Evolutionary conservation across 2,329 filamentous ascomycete species (phyloP), one percentile per base, ranked within the genome.

Genomic region (Diaporthe nobilis): DNA sequence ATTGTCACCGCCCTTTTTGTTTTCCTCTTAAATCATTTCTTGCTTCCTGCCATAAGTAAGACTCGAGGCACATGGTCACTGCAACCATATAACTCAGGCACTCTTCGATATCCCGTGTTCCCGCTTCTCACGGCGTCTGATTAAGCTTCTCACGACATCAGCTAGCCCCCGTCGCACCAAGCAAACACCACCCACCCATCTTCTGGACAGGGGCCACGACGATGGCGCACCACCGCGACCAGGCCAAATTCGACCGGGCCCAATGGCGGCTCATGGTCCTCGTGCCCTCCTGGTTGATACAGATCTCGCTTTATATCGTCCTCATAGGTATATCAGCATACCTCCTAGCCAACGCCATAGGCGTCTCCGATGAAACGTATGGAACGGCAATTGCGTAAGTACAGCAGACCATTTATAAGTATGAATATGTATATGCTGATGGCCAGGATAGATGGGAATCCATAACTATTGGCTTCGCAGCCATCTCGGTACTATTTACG

Each of bases 301-400:
- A 91, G 80, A 80, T 88, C 5, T 78, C 81, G 4, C 81, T 90
- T 25, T 81, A 89, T 58, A 79, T 88, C 68, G 80, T 84, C 53
- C 81, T 90, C 75, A 85, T 89, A 80, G 89, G 87, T 20, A 81
- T 91, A 10, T 91, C 91, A 78, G 84, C 88, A 39, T 90, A 87
- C 82, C 86, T 89, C 17, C 83, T 92, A 10, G 87, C 86, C 39
- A 83, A 86, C 61, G 89, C 88, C 0, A 79, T 87, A 39, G 82
- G 83, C 28, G 82, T 85, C 13, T 87, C 85, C 78, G 80, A 85
- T n/a, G 85, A 86, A 4, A 79, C 85, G 49, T 79, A 86, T 42
- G 81, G 82, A 37, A 82, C 75, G n/a, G 75, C 72, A 49, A 47
- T 77, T 81, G 44, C 85, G 85, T 37, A 78, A 83, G n/a, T 77